These are phyloP conservation scores for Wallacemonas sp. DNA, from an alignment of 208 protist species.

Conservation along the genomic window DNA sequence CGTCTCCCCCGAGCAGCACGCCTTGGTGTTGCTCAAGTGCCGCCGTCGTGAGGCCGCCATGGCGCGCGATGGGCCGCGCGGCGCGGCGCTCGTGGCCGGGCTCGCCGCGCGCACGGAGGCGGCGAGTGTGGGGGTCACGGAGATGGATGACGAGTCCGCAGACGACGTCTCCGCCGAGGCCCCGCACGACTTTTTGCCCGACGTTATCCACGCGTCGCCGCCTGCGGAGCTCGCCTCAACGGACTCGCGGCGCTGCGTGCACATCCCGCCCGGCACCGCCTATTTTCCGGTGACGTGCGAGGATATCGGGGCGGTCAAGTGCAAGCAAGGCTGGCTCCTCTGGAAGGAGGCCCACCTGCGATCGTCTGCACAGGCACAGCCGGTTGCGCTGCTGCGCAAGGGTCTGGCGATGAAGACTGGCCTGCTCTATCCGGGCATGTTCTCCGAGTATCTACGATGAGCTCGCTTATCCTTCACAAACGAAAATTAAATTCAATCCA, in stretches of 20 bases:
- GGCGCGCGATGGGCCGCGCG: not conserved
- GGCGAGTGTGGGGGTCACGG: not conserved
- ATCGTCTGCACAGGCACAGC: conserved; percentile 49
- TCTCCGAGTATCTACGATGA: conserved; percentile 44
- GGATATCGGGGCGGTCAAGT: conserved; percentile 74
- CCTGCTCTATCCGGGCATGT: conserved; percentile 71
- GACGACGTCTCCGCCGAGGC: conserved; percentile 34
- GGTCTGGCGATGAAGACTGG: conserved; percentile 86
- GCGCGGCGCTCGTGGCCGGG: not conserved
- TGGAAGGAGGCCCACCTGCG: conserved; percentile 73
- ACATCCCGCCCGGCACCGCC: conserved; percentile 68
- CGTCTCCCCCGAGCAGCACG: conserved; percentile 10
- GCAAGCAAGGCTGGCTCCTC: conserved; percentile 75
- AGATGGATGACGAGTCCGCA: conserved; percentile 13
- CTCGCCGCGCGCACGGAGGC: not conserved
- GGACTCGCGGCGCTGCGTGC: not conserved
- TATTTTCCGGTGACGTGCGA: conserved; percentile 74
- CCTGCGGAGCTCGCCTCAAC: conserved; percentile 15
- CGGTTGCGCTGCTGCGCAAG: conserved; percentile 71
- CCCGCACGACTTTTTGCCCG: conserved; percentile 42
- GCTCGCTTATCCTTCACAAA: not conserved
- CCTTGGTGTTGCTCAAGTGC: conserved; percentile 11
- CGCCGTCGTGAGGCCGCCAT: conserved; percentile 5
- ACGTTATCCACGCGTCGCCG: conserved; percentile 40
- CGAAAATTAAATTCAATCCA: no score